Percentiles rank a stretch among this genome's conserved stretches.
Evolutionary conservation across 306 rosid genomes (phyloP).

Genomic region (Cercis canadensis): DNA sequence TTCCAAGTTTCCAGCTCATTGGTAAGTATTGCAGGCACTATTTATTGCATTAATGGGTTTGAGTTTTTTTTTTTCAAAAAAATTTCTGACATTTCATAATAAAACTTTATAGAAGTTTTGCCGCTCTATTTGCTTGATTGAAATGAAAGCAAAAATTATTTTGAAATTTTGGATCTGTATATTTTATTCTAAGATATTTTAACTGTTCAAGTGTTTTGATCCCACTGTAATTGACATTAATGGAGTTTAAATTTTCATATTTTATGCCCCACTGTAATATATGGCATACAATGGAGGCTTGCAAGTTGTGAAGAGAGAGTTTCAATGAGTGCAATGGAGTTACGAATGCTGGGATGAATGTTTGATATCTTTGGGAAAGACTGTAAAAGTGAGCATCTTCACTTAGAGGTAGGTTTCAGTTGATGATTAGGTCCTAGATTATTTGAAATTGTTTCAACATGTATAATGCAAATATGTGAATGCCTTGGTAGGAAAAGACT

Average conservation of each 20-base stretch:
- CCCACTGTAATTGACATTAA: too few relatives aligned
- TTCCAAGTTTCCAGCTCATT: slow-evolving; percentile 27
- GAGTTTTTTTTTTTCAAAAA: not conserved
- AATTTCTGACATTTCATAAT: slow-evolving; percentile 15
- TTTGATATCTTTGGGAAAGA: slow-evolving; percentile 12
- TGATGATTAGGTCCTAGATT: not conserved
- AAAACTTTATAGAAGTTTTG: slow-evolving; percentile 8
- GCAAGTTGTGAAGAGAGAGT: slow-evolving; percentile 26
- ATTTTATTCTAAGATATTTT: too few relatives aligned
- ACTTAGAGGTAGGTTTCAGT: not conserved
- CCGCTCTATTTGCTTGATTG: slow-evolving; percentile 9
- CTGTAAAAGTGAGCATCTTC: too few relatives aligned
- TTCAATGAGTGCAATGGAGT: not conserved
- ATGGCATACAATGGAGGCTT: slow-evolving; percentile 21
- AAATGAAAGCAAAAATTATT: slow-evolving; percentile 22
- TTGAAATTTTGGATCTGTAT: slow-evolving; percentile 11
- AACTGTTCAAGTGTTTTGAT: too few relatives aligned
- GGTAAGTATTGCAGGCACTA: slow-evolving; percentile 30
- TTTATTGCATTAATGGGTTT: not conserved
- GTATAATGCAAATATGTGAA: not conserved
- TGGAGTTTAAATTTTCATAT: too few relatives aligned
- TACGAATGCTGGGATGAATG: not conserved
- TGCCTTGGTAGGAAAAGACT: not conserved
- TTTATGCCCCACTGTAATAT: slow-evolving; percentile 3
- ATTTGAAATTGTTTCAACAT: not conserved